Base-by-base conservation (phyloP, 257 asterid species). In the Dorcoceras hygrometricum region DNA sequence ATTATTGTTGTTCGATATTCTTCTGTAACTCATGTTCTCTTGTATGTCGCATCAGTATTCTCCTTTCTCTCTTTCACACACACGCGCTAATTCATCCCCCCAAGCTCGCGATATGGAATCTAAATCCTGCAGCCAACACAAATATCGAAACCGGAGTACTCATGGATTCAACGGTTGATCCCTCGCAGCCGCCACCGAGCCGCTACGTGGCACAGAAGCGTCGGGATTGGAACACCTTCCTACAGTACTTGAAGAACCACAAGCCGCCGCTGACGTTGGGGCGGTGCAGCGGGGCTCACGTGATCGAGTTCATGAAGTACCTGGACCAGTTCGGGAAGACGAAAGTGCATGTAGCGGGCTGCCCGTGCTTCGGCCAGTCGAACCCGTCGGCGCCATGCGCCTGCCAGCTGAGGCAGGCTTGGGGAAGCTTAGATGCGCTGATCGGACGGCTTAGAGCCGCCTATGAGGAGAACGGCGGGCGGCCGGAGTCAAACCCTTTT, bases 401-500 rank as follows among this genome's bases (percentile, higher is more conserved):
- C 54, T 80, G 85, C 80, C 75, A 50, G 32, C 51, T 67, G 25
- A 80, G 53, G 48, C 85, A 80, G 72, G 85, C 85, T 1, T 80
- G 85, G 85, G 85, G 85, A 16, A 80, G 85, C 74, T 76, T 80
- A 6, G 85, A 80, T 29, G 82, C 85, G 2, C 75, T 80, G 23
- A 74, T 77, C 76, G 85, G 85, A 9, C 80, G 85, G 62, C 80
- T 80, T 23, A 65, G 85, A 65, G 85, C 85, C 22, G 85, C 85
- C 63, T 77, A 69, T 63, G 85, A 80, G 12, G 85, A 80, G 79
- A 73, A 77, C 75, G 80, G 78, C 55, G 82, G 80, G 8, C 23
- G 27, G 27, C 77, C 78, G 31, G 82, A 80, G 16, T 31, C 77
- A 3, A 80, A 80, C 71, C 85, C 85, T 19, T 80, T 80, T 34